Conservation (phyloP, 441 rosid genomes). For the California macrophylla region DNA sequence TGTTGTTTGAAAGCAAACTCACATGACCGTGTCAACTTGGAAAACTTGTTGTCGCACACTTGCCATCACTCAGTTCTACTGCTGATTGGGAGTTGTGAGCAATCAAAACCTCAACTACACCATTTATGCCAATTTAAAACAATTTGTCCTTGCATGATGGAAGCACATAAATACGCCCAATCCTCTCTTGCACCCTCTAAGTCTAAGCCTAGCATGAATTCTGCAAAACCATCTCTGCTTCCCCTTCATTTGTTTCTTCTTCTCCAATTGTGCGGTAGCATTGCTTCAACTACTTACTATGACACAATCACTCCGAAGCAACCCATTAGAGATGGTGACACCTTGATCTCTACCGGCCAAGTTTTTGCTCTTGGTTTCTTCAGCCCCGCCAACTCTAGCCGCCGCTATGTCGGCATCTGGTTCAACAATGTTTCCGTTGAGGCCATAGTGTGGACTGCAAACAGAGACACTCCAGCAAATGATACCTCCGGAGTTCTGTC, state of each 20-base stretch:
- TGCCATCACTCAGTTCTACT: too few relatives aligned
- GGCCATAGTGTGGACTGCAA: conserved; percentile 58
- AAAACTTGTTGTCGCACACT: too few relatives aligned
- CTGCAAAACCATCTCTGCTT: not conserved
- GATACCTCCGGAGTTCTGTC: conserved; percentile 35
- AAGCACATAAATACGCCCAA: too few relatives aligned
- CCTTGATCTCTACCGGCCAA: conserved; percentile 33
- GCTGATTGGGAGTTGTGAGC: too few relatives aligned
- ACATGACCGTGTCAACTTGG: too few relatives aligned
- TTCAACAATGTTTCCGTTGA: conserved; percentile 30
- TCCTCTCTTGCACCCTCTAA: too few relatives aligned
- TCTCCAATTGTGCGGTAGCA: not conserved
- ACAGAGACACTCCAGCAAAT: conserved; percentile 45
- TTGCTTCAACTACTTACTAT: conserved; percentile 15
- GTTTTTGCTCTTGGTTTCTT: conserved; percentile 51
- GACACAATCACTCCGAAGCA: conserved; percentile 28
- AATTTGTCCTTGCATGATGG: too few relatives aligned
- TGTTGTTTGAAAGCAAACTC: too few relatives aligned
- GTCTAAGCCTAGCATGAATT: not conserved
- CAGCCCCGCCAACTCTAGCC: conserved; percentile 31
- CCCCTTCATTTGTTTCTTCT: conserved; percentile 21
- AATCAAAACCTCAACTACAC: too few relatives aligned
- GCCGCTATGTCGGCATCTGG: conserved; percentile 56
- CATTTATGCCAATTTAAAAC: too few relatives aligned
- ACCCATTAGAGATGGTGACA: conserved; percentile 40